Evolutionary conservation across 345 rosid species (phyloP), one percentile per base, ranked within the genome.

Genomic region (Syzygium oleosum): DNA sequence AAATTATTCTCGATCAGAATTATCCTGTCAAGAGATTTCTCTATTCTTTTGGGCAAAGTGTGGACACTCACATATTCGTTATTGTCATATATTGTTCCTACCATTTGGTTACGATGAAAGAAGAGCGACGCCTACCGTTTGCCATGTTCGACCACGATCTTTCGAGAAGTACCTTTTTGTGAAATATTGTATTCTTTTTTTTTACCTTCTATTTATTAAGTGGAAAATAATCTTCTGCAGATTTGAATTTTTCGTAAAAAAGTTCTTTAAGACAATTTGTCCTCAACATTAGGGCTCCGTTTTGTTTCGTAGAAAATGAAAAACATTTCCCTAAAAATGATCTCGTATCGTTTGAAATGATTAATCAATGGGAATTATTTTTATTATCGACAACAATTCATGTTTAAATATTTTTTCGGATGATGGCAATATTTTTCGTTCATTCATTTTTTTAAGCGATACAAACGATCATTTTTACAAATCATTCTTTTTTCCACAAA

Each of bases 251-350:
- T 63, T 29, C 3, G 2, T 3, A 29, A 29, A 3, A 31, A 29
- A 1, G 11, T 29, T 7, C 0, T 0, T 3, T 7, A 7, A 63
- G 34, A 29, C 2, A 61, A 27, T 5, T n/a, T 17, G n/a, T 61
- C 34, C 12, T 61, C 68, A 25, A 52, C 5, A 12, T 59, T 59
- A 12, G 12, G 15, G 68, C 53, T 4, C 16, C 15, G 1, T 52
- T 13, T 52, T 14, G 53, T 52, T 52, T 52, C 2, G 19, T 0
- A 1, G 17, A 52, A 52, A 52, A 15, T 13, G 7, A 52, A 13
- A 52, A 52, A 52, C 3, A 52, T 4, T 52, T 52, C 14, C 13
- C 3, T 16, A 14, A 52, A 15, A 52, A 52, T 52, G 54, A 52
- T 52, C 5, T 52, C 6, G 19, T 52, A 1, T 15, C 3, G 2